Evolutionary conservation across 2,329 filamentous ascomycete species (phyloP).

Genomic region (Paraphoma sp.): DNA sequence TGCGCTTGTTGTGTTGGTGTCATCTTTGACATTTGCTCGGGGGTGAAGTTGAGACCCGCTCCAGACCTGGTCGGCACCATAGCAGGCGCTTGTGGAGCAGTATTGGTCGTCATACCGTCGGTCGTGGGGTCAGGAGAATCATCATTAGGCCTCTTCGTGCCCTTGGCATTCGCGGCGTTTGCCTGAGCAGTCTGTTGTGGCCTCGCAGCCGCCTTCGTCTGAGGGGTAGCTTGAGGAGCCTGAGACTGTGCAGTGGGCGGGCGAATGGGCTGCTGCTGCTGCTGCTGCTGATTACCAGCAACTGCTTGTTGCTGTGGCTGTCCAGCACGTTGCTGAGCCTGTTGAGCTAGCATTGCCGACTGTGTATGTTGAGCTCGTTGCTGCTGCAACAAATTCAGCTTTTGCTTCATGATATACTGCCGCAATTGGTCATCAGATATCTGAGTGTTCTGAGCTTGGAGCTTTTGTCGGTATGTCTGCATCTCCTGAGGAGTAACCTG

Average conservation of each 20-base stretch:
- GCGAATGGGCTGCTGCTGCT: conserved; percentile 26
- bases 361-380: conserved; percentile 15
- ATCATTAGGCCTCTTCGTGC: conserved; percentile 49
- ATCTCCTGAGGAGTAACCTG: conserved; percentile 51
- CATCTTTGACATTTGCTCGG: conserved; percentile 43
- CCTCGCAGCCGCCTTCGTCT: conserved; percentile 28
- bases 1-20: conserved; percentile 41
- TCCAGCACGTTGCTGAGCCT: conserved; percentile 13
- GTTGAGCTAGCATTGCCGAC: conserved; percentile 11
- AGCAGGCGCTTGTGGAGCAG: conserved; percentile 42
- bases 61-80: conserved; percentile 45
- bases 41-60: conserved; percentile 37
- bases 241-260: conserved; percentile 31
- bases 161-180: conserved; percentile 30
- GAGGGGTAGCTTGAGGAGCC: conserved; percentile 27
- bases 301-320: conserved; percentile 28
- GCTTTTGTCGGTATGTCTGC: conserved; percentile 42
- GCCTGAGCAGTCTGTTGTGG: conserved; percentile 23
- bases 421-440: conserved; percentile 33
- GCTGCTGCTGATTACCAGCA: conserved; percentile 22
- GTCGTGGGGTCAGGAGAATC: conserved; percentile 49
- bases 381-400: conserved; percentile 8
- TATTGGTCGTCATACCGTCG: conserved; percentile 26
- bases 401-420: conserved; percentile 31
- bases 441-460: conserved; percentile 40